Evolutionary conservation across 2,329 filamentous ascomycete genomes (phyloP).

Genomic region (Fonsecaea erecta): DNA sequence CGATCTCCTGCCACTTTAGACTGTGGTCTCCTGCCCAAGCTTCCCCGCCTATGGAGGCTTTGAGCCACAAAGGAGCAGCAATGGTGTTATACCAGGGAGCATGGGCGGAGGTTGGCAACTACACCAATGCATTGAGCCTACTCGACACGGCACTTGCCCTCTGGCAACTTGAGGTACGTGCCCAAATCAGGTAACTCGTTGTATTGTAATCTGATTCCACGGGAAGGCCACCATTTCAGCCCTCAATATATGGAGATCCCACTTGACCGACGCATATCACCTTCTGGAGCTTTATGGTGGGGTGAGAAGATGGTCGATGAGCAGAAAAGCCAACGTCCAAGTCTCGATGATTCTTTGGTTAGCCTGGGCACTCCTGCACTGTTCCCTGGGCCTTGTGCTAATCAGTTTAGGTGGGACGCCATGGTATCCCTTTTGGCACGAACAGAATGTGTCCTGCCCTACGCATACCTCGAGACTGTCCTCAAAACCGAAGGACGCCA

Average conservation of each 20-base stretch:
- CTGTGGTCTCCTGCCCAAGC: constrained; percentile 10
- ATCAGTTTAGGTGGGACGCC: constrained; percentile 17
- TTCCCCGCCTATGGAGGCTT: constrained; percentile 7
- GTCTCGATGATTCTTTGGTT: constrained; percentile 19
- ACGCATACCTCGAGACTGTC: constrained; percentile 20
- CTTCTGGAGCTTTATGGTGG: constrained; percentile 19
- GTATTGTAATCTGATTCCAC: neutral
- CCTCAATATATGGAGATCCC: constrained; percentile 19
- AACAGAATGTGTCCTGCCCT: constrained; percentile 16
- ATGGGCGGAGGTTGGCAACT: neutral
- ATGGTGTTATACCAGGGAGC: constrained; percentile 18
- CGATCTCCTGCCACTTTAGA: constrained; percentile 20
- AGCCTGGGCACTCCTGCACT: neutral
- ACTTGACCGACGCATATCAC: constrained; percentile 11
- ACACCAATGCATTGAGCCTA: constrained; percentile 4
- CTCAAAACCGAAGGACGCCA: constrained; percentile 18
- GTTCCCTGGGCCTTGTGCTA: neutral
- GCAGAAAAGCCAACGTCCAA: constrained; percentile 8
- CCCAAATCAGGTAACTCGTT: neutral
- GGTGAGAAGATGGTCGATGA: constrained; percentile 9
- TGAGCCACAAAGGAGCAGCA: constrained; percentile 18
- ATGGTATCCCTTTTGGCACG: constrained; percentile 21
- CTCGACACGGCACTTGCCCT: constrained; percentile 15
- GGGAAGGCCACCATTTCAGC: constrained; percentile 14
- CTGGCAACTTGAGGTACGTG: constrained; percentile 17